A percentile compares a stretch with the other conserved stretches of the same genome.
phyloP scores from a whole-genome alignment of 345 rosid species.

The Camelina hispida region DNA sequence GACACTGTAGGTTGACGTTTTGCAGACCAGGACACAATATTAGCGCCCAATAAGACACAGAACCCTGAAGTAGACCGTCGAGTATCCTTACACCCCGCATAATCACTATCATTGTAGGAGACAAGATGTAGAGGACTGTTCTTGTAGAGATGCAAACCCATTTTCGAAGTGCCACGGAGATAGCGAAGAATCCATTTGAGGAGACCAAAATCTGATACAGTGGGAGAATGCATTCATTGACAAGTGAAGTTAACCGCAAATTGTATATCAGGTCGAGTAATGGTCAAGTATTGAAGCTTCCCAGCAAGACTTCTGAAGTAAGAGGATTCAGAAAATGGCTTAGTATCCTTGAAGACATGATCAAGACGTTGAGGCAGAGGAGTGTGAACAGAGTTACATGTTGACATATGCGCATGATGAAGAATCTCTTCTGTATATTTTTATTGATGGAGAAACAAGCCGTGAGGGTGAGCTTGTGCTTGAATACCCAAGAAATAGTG shows the following conservation, averaged over 20 bases:
- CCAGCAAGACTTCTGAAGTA: neutral
- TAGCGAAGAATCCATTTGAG: neutral
- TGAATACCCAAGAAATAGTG: neutral
- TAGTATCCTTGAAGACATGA: neutral
- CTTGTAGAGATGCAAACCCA: neutral
- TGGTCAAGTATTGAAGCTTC: neutral
- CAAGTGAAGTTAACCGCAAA: neutral
- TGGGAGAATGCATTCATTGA: neutral
- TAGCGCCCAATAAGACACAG: no score
- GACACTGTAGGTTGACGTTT: neutral
- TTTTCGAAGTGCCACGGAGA: neutral
- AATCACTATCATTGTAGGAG: neutral
- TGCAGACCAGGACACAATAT: neutral
- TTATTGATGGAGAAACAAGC: neutral
- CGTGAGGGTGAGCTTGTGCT: neutral
- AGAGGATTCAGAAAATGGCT: neutral
- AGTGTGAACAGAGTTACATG: neutral
- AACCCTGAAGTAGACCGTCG: no score
- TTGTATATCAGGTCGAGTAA: neutral
- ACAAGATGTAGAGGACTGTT: no score
- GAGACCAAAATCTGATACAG: neutral
- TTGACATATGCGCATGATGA: neutral
- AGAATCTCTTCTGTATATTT: no score
- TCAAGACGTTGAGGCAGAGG: neutral
- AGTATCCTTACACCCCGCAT: neutral